Evolutionary conservation across 805 yeast genomes (phyloP).

Genomic region (Candida endomychidarum): DNA sequence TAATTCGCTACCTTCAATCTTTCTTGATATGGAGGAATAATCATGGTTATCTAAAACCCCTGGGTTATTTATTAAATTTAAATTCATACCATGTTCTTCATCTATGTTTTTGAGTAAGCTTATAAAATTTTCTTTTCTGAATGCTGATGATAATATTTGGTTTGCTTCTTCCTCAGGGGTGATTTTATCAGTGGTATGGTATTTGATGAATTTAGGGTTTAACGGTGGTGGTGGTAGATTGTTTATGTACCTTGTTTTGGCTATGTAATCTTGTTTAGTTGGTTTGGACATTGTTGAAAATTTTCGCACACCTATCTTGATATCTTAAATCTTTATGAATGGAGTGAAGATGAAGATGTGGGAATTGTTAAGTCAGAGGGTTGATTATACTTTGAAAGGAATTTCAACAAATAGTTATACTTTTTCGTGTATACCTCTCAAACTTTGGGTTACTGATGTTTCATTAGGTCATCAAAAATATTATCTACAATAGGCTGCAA

Average conservation of each 20-base stretch:
- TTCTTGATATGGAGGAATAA: conserved; percentile 39
- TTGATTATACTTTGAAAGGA: no score
- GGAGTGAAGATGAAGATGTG: not conserved
- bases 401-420: no score
- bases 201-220: conserved; percentile 79
- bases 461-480: no score
- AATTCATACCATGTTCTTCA: conserved; percentile 69
- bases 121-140: conserved; percentile 71
- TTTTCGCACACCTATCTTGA: conserved; percentile 5
- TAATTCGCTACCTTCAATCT: conserved; percentile 39
- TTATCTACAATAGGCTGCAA: no score
- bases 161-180: conserved; percentile 40
- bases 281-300: conserved; percentile 22
- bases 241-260: conserved; percentile 80
- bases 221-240: conserved; percentile 91
- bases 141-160: conserved; percentile 64
- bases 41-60: conserved; percentile 67
- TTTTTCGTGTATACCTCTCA: no score
- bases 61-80: conserved; percentile 67
- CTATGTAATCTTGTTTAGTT: conserved; percentile 72
- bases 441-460: no score
- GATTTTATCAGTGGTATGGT: conserved; percentile 38
- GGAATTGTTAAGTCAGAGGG: no score
- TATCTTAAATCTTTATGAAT: no score
- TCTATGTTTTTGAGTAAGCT: conserved; percentile 57